Percentiles rank a stretch among this genome's conserved stretches.
These are phyloP conservation scores for Scheffersomyces stambukii DNA, from an alignment of 1,139 yeast species.

Conservation along the genomic window DNA sequence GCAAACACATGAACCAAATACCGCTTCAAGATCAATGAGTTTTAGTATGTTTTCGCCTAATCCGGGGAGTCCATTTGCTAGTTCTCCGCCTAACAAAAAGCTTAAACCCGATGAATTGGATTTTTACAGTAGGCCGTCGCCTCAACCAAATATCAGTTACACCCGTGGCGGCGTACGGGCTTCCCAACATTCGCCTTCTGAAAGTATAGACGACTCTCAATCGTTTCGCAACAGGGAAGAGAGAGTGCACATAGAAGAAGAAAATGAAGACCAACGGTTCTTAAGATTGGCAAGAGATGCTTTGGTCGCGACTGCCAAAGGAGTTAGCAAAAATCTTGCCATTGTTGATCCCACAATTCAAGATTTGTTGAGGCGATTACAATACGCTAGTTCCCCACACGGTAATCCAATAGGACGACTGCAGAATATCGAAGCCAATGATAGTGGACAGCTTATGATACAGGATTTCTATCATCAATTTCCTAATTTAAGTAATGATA, in stretches of 20 bases:
- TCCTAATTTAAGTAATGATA: constrained; percentile 42
- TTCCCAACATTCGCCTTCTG: too few species aligned
- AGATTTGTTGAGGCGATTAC: constrained; percentile 47
- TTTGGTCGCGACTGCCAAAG: constrained; percentile 41
- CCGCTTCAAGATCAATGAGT: constrained; percentile 3
- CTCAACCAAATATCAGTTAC: background rate
- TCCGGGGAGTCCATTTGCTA: constrained; percentile 9
- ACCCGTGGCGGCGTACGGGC: too few species aligned
- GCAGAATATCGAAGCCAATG: constrained; percentile 33
- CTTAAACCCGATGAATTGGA: constrained; percentile 1
- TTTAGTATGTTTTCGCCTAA: constrained; percentile 10
- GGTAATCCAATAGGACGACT: constrained; percentile 41
- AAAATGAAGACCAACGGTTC: constrained; percentile 38
- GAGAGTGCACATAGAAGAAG: constrained; percentile 8
- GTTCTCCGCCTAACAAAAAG: constrained; percentile 5
- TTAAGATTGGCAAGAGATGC: constrained; percentile 44
- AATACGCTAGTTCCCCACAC: constrained; percentile 54
- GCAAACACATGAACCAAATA: constrained; percentile 1
- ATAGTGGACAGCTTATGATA: constrained; percentile 41
- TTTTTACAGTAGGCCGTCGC: constrained; percentile 2
- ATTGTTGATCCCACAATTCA: constrained; percentile 52
- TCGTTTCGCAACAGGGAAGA: too few species aligned
- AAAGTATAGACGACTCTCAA: too few species aligned
- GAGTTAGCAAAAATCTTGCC: constrained; percentile 20
- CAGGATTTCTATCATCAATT: constrained; percentile 40